Base-by-base conservation (phyloP, 2,329 filamentous ascomycete species). In the Cyphellophora europaea region DNA sequence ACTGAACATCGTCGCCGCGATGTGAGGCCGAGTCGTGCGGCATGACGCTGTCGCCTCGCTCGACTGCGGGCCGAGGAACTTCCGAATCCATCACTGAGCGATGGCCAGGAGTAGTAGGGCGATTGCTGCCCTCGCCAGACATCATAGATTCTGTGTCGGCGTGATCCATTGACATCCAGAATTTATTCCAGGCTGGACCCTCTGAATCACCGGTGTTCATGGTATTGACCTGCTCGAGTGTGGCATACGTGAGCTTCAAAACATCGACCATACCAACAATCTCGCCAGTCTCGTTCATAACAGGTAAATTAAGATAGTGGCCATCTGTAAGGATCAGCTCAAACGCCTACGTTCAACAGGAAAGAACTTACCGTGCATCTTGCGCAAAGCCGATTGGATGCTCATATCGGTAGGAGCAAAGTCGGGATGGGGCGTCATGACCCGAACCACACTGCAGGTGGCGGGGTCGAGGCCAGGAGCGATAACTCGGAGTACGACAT, bases 261-360 rank as follows among this genome's bases (percentile, higher is more conserved):
- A 98, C 91, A 61, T 98, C 91, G 16, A 98, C 91, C 91, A 98
- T 98, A 53, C 91, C 91, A 39, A 98, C 91, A 54, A 98, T 98
- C 62, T 98, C 91, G 45, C 89, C 91, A 43, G 76, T 73, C 48
- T 93, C 87, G 60, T 95, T 95, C 91, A 98, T 98, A 44, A 98
- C 91, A 6, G 91, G 91, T 29, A 98, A 69, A 59, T 98, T 98
- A 36, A 98, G 77, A 61, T 98, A 98, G 61, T 98, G 91, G 11
- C 91, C 91, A 66, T 98, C 89, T 93, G 46, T 3, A 16, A 16
- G 15, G 15, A 11, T n/a, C n/a, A n/a, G n/a, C n/a, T n/a, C n/a
- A 17, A 18, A 18, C 17, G 30, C 30, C 44, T 38, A 33, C 16
- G 15, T 19, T 46, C 29, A 13, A 32, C 19, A 25, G 4, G 18